Conservation (phyloP, 371 early-diverging fungal species). For the Batrachochytrium dendrobatidis region DNA sequence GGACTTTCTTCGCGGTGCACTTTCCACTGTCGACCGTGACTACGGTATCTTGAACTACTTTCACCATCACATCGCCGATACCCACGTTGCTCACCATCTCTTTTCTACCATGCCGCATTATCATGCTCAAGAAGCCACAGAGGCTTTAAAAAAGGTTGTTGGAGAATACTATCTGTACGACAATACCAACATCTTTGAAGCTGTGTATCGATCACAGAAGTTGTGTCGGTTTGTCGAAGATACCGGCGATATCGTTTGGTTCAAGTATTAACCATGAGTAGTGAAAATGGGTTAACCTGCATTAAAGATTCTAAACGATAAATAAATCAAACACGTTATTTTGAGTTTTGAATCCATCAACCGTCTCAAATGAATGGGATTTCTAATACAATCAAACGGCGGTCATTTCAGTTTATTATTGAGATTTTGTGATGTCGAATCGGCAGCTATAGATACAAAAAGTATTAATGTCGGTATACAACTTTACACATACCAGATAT, state of each 20-base stretch:
- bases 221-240: conserved; percentile 80
- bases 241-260: conserved; percentile 37
- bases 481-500: too few species aligned
- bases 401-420: too few species aligned
- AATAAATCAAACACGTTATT: too few species aligned
- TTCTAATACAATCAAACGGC: too few species aligned
- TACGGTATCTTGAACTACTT: conserved; percentile 74
- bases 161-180: conserved; percentile 65
- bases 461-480: too few species aligned
- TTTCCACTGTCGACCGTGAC: conserved; percentile 76
- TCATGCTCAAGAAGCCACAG: conserved; percentile 75
- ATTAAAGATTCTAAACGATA: too few species aligned
- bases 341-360: too few species aligned
- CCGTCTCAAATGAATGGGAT: too few species aligned
- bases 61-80: conserved; percentile 75
- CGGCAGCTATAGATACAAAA: too few species aligned
- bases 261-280: conserved; percentile 26
- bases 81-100: conserved; percentile 82
- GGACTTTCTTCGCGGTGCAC: conserved; percentile 76
- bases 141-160: conserved; percentile 60
- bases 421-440: too few species aligned
- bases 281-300: too few species aligned
- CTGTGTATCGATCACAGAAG: conserved; percentile 56
- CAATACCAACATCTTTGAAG: conserved; percentile 51
- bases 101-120: conserved; percentile 90